Evolutionary conservation across 148 eudicot species (phyloP).

Genomic region (Persicaria tinctoria): DNA sequence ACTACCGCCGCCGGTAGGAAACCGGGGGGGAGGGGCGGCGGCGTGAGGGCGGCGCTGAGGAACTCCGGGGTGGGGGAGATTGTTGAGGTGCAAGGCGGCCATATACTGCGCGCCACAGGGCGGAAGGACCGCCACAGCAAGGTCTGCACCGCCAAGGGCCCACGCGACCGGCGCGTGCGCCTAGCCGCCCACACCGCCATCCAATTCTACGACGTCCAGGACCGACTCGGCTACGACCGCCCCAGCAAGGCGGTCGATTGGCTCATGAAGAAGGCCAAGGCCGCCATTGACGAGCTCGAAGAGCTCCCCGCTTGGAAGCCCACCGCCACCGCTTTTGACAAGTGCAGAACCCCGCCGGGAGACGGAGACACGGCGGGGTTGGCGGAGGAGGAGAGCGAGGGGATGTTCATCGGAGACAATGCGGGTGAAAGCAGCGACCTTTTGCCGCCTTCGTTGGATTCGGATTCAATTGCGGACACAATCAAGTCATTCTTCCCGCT

Average conservation of each 20-base stretch:
- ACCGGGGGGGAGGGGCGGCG: neutral
- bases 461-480: conserved; percentile 68
- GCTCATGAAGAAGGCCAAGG: conserved; percentile 71
- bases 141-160: conserved; percentile 88
- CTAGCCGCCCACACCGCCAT: conserved; percentile 81
- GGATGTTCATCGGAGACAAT: neutral
- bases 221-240: conserved; percentile 8
- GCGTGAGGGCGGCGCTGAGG: conserved; percentile 13
- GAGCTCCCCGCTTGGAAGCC: conserved; percentile 83
- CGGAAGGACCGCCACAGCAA: conserved; percentile 80
- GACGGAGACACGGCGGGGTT: conserved; percentile 4
- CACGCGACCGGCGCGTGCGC: conserved; percentile 75
- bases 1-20: no score
- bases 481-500: conserved; percentile 63
- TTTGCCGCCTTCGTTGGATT: conserved; percentile 70
- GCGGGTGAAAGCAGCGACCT: conserved; percentile 24
- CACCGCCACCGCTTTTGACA: neutral
- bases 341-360: neutral
- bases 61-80: conserved; percentile 57
- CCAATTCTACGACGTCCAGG: conserved; percentile 26
- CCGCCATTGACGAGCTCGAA: conserved; percentile 72
- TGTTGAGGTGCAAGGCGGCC: conserved; percentile 83
- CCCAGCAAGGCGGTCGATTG: conserved; percentile 92
- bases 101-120: conserved; percentile 81
- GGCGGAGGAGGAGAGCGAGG: no score